Base-by-base conservation (phyloP, 208 protist genomes). In the Trypanosoma melophagium region DNA sequence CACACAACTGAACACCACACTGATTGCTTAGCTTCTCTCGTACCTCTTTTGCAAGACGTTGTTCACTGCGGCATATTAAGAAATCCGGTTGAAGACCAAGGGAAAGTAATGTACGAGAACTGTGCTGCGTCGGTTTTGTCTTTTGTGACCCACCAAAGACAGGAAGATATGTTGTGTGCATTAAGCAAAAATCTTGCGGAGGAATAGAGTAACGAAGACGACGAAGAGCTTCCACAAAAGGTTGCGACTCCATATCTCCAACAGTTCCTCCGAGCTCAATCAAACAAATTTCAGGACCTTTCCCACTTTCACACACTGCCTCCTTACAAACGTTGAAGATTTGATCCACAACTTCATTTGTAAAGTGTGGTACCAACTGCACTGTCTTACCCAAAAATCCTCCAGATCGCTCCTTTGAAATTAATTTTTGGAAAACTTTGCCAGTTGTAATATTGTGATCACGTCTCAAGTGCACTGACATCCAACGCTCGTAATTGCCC, bases 371-470 rank as follows among this genome's bases (percentile, higher is more conserved):
- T 22, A 97, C 90, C 42, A 99, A 93, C 90, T 99, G 99, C 61
- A 99, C 98, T 28, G 99, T 99, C 82, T 99, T 99, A 47, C 99
- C 99, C 7, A 99, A 87, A 78, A 99, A 99, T 16, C 97, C 89
- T n/a, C 99, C 99, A 21, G 71, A 73, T 47, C 98, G 87, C 86
- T 99, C 98, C 81, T 96, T 97, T 40, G 84, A 71, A 61, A 99
- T 97, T 12, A 99, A 93, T 60, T 89, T 87, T 60, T 93, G 78
- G 76, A 99, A 99, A 25, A 99, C 86, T 81, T 99, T 99, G 53
- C 99, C 99, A 7, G 98, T 99, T 3, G 99, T 99, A 73, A 99
- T 99, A 89, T 99, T 99, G 88, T 99, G 97, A 74, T 99, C 94
- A 22, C 89, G 76, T 19, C 69, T 87, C 14, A 99, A 83, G 19